Evolutionary conservation across 306 rosid species (phyloP).

Genomic region (Erythrophleum fordii): DNA sequence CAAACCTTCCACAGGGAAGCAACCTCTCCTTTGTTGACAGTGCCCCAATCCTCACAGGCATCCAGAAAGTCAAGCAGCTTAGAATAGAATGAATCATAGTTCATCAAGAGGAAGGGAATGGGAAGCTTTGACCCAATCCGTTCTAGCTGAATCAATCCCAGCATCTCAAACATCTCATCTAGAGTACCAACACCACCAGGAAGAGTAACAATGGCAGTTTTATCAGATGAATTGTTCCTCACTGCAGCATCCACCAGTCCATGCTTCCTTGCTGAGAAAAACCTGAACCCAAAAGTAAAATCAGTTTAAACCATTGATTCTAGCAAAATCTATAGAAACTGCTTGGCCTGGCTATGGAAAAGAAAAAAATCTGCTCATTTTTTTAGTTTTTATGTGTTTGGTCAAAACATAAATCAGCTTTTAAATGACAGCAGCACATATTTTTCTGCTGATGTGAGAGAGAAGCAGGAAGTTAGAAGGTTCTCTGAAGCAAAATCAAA

Average conservation of each 20-base stretch:
- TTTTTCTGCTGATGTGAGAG: background rate
- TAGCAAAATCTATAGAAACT: background rate
- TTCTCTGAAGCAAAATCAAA: background rate
- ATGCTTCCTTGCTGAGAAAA: conserved; percentile 97
- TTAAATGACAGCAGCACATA: background rate
- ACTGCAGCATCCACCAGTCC: conserved; percentile 91
- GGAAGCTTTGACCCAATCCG: conserved; percentile 84
- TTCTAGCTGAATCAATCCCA: conserved; percentile 77
- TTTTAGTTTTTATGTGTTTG: background rate
- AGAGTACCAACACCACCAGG: conserved; percentile 97
- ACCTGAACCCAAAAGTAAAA: conserved; percentile 55
- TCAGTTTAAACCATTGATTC: background rate
- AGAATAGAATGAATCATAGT: conserved; percentile 79
- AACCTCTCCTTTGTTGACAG: conserved; percentile 79
- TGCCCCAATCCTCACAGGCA: conserved; percentile 78
- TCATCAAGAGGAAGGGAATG: conserved; percentile 83
- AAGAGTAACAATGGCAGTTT: conserved; percentile 79
- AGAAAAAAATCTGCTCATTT: background rate
- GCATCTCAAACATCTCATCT: conserved; percentile 84
- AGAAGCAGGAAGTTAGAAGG: background rate
- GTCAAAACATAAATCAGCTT: background rate
- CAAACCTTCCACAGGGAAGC: conserved; percentile 85
- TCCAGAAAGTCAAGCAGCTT: conserved; percentile 74
- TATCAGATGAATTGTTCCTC: conserved; percentile 61
- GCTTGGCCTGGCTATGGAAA: background rate